A percentile compares a stretch with the other conserved stretches of the same genome.
Evolutionary conservation across 1,284 basidiomycete species (phyloP).

Genomic region (Leucoagaricus sp.): DNA sequence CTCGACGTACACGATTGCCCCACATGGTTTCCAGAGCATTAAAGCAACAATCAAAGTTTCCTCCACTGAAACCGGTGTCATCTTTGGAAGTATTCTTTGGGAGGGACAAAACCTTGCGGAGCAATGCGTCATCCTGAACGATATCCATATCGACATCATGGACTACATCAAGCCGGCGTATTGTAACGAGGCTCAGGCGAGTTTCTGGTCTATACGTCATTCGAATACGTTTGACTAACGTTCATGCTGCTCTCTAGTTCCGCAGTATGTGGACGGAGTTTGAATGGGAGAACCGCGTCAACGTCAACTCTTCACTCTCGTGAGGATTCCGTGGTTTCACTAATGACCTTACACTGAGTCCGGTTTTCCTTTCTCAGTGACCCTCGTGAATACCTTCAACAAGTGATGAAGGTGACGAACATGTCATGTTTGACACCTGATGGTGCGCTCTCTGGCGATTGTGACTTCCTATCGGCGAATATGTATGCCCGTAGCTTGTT

Average conservation of each 20-base stretch:
- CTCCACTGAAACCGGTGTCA: slow-evolving; percentile 97
- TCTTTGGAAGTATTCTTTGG: slow-evolving; percentile 98
- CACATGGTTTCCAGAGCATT: slow-evolving; percentile 97
- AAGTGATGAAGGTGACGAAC: slow-evolving; percentile 93
- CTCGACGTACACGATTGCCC: slow-evolving; percentile 89
- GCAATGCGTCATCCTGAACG: slow-evolving; percentile 91
- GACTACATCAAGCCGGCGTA: slow-evolving; percentile 99
- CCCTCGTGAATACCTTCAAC: slow-evolving; percentile 82
- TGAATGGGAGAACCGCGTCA: slow-evolving; percentile 98
- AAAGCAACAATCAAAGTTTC: slow-evolving; percentile 99
- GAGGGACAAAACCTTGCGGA: slow-evolving; percentile 88
- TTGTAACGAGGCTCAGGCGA: slow-evolving; percentile 92
- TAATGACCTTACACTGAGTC: not conserved
- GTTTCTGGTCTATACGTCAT: slow-evolving; percentile 20
- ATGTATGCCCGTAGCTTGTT: slow-evolving; percentile 92
- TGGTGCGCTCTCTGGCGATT: slow-evolving; percentile 88
- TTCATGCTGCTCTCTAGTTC: slow-evolving; percentile 55
- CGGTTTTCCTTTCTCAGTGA: slow-evolving; percentile 45
- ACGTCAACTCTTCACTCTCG: slow-evolving; percentile 83
- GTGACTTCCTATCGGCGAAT: slow-evolving; percentile 93
- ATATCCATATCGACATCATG: slow-evolving; percentile 99
- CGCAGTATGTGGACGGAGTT: slow-evolving; percentile 98
- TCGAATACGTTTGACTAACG: not conserved
- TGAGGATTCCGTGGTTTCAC: slow-evolving; percentile 38
- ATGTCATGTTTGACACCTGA: slow-evolving; percentile 97